phyloP scores from a whole-genome alignment of 208 protist genomes.

The Trypanosoma vivax region DNA sequence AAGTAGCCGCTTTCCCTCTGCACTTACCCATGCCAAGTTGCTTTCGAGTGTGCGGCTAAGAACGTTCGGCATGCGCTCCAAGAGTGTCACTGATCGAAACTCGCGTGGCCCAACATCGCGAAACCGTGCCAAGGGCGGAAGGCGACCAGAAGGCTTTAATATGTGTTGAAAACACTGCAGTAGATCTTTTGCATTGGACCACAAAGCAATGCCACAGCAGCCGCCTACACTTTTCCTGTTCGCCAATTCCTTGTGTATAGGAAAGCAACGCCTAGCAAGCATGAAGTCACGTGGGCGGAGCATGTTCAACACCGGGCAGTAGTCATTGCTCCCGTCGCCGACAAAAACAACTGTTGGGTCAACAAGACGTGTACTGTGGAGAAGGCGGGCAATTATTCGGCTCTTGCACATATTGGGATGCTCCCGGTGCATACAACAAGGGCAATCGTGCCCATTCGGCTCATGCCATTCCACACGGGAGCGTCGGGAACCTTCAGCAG shows the following conservation, averaged over 20 bases:
- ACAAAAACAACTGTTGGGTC: constrained; percentile 86
- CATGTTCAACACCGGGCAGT: constrained; percentile 72
- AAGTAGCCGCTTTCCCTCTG: constrained; percentile 18
- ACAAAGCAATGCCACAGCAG: constrained; percentile 72
- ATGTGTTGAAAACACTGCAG: constrained; percentile 43
- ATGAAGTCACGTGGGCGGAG: constrained; percentile 77
- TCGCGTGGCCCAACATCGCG: constrained; percentile 47
- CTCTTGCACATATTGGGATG: constrained; percentile 87
- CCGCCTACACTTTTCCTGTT: constrained; percentile 26
- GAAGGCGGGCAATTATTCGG: constrained; percentile 60
- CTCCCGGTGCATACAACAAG: constrained; percentile 31
- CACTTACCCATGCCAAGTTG: constrained; percentile 16
- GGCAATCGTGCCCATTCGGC: constrained; percentile 54
- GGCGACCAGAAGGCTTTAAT: constrained; percentile 28
- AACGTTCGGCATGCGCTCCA: constrained; percentile 46
- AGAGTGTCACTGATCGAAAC: constrained; percentile 68
- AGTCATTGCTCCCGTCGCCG: constrained; percentile 81
- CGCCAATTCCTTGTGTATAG: constrained; percentile 44
- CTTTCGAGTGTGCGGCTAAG: constrained; percentile 47
- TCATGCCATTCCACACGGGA: constrained; percentile 79
- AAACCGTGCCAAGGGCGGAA: constrained; percentile 78
- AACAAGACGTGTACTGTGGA: constrained; percentile 65
- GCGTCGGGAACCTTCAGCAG: constrained; percentile 15
- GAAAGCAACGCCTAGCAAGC: constrained; percentile 60
- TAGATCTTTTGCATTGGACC: constrained; percentile 59